Conservation (phyloP, 2,329 filamentous ascomycete genomes). For the Botrytis fragariae region DNA sequence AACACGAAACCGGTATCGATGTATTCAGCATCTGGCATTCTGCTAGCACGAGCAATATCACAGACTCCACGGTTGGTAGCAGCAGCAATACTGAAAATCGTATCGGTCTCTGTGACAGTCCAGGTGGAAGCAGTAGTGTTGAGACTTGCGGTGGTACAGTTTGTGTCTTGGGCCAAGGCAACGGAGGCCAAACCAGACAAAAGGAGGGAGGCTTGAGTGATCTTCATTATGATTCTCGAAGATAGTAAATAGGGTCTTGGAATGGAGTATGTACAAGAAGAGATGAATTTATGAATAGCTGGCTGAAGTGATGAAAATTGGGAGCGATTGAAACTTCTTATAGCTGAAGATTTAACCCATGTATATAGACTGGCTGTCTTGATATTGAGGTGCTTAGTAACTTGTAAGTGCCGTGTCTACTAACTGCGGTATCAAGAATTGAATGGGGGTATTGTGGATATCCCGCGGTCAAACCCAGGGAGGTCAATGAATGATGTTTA, state of each 20-base stretch:
- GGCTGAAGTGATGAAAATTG: not conserved
- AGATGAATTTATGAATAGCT: not conserved
- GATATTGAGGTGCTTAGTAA: not conserved
- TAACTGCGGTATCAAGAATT: not conserved
- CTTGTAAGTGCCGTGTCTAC: not conserved
- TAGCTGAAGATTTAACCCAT: no score
- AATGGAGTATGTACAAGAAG: not conserved
- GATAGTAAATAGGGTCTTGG: not conserved
- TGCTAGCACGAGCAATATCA: conserved; percentile 1
- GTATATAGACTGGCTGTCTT: not conserved
- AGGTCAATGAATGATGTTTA: not conserved
- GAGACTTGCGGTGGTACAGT: not conserved
- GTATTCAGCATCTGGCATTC: conserved; percentile 8
- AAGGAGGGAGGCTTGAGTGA: not conserved
- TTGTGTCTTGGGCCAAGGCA: not conserved
- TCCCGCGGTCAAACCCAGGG: not conserved
- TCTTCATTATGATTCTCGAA: conserved; percentile 2
- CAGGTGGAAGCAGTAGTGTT: conserved; percentile 13
- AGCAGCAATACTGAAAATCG: not conserved
- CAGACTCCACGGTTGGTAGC: conserved; percentile 4
- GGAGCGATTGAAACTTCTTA: not conserved
- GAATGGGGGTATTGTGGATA: not conserved
- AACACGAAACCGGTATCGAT: not conserved
- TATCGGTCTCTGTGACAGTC: not conserved
- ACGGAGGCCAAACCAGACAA: not conserved